These are phyloP conservation scores for Talaromyces sp. DNA, from an alignment of 2,329 filamentous ascomycete genomes.

Conservation along the genomic window DNA sequence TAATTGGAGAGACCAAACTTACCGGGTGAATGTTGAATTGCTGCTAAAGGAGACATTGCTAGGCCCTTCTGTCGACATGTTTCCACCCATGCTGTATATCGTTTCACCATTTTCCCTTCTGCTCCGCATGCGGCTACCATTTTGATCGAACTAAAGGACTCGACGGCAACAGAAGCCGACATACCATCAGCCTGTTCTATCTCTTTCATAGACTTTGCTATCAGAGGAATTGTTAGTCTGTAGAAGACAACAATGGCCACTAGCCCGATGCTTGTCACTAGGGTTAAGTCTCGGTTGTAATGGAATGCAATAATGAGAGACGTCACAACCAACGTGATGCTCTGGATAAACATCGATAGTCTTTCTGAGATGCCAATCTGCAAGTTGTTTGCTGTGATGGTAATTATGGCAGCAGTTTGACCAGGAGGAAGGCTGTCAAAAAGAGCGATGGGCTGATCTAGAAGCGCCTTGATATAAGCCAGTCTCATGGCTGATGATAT, in stretches of 20 bases:
- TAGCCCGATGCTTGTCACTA: constrained; percentile 46
- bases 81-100: background rate
- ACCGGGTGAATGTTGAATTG: background rate
- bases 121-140: constrained; percentile 40
- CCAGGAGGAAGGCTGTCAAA: constrained; percentile 50
- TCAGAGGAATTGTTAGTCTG: constrained; percentile 27
- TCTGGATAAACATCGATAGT: constrained; percentile 41
- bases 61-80: background rate
- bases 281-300: constrained; percentile 50
- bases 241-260: constrained; percentile 37
- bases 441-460: constrained; percentile 46
- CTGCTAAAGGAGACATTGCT: background rate
- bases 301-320: constrained; percentile 49
- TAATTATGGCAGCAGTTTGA: constrained; percentile 49
- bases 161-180: constrained; percentile 36
- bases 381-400: constrained; percentile 49
- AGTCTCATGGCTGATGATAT: constrained; percentile 49
- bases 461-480: constrained; percentile 46
- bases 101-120: background rate
- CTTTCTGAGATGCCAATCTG: constrained; percentile 54
- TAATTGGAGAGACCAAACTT: background rate
- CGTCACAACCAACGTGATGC: constrained; percentile 37
- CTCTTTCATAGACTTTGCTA: constrained; percentile 26
- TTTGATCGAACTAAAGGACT: constrained; percentile 39
- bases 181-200: constrained; percentile 36